Conservation (phyloP, 1,139 yeast genomes). For the Kodamaea anthophila region DNA sequence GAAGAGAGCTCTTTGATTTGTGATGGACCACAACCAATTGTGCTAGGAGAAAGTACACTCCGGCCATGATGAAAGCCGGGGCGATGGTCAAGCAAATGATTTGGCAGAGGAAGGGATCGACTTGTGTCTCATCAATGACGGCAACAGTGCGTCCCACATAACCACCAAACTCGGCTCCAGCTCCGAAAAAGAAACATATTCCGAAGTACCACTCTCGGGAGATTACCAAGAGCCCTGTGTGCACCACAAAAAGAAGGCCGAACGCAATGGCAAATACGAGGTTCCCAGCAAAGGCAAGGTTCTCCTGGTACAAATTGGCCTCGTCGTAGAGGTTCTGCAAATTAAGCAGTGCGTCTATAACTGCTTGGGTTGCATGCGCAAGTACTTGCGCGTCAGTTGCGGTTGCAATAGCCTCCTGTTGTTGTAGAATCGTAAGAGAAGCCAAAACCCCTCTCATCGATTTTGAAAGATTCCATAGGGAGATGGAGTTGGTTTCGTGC, state of each 20-base stretch:
- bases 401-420: conserved; percentile 29
- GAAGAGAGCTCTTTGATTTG: conserved; percentile 21
- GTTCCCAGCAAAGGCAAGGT: conserved; percentile 5
- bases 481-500: conserved; percentile 11
- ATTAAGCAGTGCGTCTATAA: conserved; percentile 26
- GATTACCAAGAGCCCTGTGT: conserved; percentile 6
- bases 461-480: conserved; percentile 16
- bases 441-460: conserved; percentile 32
- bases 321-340: conserved; percentile 22
- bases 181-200: conserved; percentile 14
- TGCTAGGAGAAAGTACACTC: conserved; percentile 60
- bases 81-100: conserved; percentile 32
- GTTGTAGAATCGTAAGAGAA: conserved; percentile 26
- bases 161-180: conserved; percentile 19
- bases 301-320: conserved; percentile 16
- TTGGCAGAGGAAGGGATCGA: conserved; percentile 23
- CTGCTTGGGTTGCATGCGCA: conserved; percentile 15
- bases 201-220: conserved; percentile 14
- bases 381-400: conserved; percentile 23
- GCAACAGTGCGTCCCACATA: conserved; percentile 17
- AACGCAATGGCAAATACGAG: conserved; percentile 20
- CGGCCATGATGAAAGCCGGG: conserved; percentile 73
- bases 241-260: conserved; percentile 14
- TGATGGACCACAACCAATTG: conserved; percentile 24
- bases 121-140: conserved; percentile 8